Base-by-base conservation (phyloP, 371 early-diverging fungal species). In the Apophysomyces sp. region DNA sequence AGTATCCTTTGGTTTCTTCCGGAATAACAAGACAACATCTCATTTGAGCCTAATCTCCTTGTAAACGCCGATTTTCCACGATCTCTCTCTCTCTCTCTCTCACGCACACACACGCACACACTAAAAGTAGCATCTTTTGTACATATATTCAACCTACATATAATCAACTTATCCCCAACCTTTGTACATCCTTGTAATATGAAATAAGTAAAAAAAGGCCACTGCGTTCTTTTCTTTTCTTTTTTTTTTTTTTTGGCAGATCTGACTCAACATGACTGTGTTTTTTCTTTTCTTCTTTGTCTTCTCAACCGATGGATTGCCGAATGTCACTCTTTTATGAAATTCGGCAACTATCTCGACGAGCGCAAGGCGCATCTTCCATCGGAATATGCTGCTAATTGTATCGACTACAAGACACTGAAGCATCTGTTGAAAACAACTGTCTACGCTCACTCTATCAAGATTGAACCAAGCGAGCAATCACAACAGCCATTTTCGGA, bases 291-390 rank as follows among this genome's bases (percentile, higher is more conserved):
- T 55, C 15, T 36, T 21, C 34, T 55, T 8, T 55, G 8, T 18
- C 26, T 55, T 55, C 21, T 21, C 49, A 44, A 21, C 18, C 49
- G 49, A 44, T 21, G 49, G 21, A 31, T 32, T 55, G 29, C 37
- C 27, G 26, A 52, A 52, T 26, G 36, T 13, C 18, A 36, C 3
- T 21, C 21, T 21, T 44, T 16, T 44, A 92, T 92, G 92, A 92
- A 92, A 76, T 92, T 89, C 78, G 91, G 90, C 34, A 83, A 82
- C 52, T 89, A 87, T 66, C 78, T 89, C 39, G 69, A 76, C 21
- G 89, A 89, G 75, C 80, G 88, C 51, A 85, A 82, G 62, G 66
- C 60, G 16, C 78, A 81, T 54, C 74, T 90, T 16, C 89, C 91
- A 0, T 66, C 31, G 36, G 76, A 77, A 5, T 91, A 89, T 83